Evolutionary conservation across 225 moss, liverwort and hornwort genomes (phyloP).

Genomic region (Pseudoscleropodium purum): DNA sequence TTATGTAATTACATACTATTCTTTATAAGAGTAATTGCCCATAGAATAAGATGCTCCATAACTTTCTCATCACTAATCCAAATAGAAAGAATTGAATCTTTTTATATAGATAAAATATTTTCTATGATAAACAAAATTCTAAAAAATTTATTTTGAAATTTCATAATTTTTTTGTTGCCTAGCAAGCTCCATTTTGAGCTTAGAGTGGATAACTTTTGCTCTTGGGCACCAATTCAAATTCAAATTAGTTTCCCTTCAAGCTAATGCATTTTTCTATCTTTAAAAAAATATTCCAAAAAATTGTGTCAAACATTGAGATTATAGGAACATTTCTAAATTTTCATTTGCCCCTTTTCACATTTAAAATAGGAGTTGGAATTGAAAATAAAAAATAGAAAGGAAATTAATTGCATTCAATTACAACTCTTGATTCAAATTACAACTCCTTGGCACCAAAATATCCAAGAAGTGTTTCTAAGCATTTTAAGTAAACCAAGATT

Average conservation of each 20-base stretch:
- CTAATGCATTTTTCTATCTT: neutral
- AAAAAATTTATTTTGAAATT: neutral
- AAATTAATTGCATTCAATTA: neutral
- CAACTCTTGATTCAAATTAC: too few species aligned
- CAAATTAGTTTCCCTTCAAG: neutral
- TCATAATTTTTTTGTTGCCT: neutral
- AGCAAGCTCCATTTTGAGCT: neutral
- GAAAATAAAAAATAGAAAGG: neutral
- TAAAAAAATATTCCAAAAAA: neutral
- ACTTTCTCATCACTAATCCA: too few species aligned
- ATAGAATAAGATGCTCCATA: too few species aligned
- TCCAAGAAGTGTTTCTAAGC: neutral
- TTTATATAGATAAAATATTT: neutral
- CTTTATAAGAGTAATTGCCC: neutral
- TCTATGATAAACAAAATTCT: neutral
- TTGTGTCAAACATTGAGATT: neutral
- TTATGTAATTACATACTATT: neutral
- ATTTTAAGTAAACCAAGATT: neutral
- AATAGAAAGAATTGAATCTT: neutral
- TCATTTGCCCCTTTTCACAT: fast-evolving
- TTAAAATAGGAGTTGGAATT: neutral
- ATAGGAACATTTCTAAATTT: neutral
- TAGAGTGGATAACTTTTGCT: neutral
- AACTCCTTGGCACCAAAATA: neutral
- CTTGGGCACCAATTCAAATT: neutral